Evolutionary conservation across 176 grass and related monocot species (phyloP), one percentile per base, ranked within the genome.

Genomic region (Ensete ventricosum): DNA sequence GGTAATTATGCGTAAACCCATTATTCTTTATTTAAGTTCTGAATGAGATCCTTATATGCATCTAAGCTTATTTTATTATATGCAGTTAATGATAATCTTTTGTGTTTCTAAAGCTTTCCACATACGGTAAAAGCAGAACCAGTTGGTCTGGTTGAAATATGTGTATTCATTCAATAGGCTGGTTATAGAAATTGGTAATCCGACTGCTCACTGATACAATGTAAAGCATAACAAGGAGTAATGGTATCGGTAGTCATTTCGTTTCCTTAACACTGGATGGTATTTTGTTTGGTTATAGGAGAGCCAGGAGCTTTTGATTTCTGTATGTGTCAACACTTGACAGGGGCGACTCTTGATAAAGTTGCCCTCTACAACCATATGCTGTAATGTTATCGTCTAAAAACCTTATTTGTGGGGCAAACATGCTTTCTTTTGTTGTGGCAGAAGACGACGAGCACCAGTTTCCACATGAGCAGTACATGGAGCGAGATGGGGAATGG

Each of bases 401-500:
- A 64, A 22, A 16, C 66, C 25, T 60, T 52, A 16, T 59, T 52
- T 64, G 9, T 60, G 25, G 78, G 23, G 80, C 64, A 69, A 12
- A 19, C 14, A 62, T 13, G 22, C 22, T 68, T 62, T 19, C 62
- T 74, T 85, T 69, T 68, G 23, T 78, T 76, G 34, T 55, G 23
- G 73, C 72, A 75, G 64, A 87, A 87, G 90, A 85, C 54, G 90
- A 73, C 3, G 69, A 58, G n/a, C 68, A 54, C 48, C 78, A 53
- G 12, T 80, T 63, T 70, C 63, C 68, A 23, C 82, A 73, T 52
- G 83, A 52, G 24, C 77, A 77, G 50, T 69, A 77, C n/a, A 57
- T 81, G 55, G 82, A 88, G 20, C 64, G 68, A 55, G 83, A 89
- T 53, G 82, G 59, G 1, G 82, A 73, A 23, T 81, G 87, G 73